Evolutionary conservation across 192 early-diverging fungal species (phyloP).

Genomic region (Funneliformis mosseae): DNA sequence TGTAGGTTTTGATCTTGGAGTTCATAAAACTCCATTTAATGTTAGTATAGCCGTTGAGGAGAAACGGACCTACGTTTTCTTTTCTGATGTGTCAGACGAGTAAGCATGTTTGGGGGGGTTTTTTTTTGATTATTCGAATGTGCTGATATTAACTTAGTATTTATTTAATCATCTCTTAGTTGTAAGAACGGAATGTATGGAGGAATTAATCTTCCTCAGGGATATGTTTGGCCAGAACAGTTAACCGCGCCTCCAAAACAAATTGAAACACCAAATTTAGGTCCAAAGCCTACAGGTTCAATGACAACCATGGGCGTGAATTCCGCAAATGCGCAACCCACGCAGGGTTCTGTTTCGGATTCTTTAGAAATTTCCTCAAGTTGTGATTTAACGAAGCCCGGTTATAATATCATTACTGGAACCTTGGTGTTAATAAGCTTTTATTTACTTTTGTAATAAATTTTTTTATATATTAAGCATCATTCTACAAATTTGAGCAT

Average conservation of each 20-base stretch:
- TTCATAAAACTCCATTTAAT: neutral
- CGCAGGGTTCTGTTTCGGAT: neutral
- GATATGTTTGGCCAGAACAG: neutral
- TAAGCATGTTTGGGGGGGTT: neutral
- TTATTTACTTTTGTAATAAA: neutral
- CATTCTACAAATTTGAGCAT: no score
- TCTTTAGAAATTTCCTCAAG: neutral
- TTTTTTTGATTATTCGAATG: no score
- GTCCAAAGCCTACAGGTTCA: neutral
- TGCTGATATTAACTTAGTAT: neutral
- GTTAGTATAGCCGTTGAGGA: neutral
- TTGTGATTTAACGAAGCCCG: neutral
- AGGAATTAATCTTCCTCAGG: neutral
- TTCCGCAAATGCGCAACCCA: neutral
- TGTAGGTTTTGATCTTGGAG: neutral
- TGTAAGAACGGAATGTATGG: neutral
- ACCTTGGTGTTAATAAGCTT: neutral
- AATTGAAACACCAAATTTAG: neutral
- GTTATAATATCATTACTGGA: neutral
- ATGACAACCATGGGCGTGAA: neutral
- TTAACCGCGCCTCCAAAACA: neutral
- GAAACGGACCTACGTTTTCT: neutral
- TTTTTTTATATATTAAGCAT: no score
- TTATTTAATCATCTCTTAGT: neutral
- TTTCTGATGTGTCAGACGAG: neutral